Evolutionary conservation across 2,329 filamentous ascomycete genomes (phyloP).

Genomic region (Chaetomium sp.): DNA sequence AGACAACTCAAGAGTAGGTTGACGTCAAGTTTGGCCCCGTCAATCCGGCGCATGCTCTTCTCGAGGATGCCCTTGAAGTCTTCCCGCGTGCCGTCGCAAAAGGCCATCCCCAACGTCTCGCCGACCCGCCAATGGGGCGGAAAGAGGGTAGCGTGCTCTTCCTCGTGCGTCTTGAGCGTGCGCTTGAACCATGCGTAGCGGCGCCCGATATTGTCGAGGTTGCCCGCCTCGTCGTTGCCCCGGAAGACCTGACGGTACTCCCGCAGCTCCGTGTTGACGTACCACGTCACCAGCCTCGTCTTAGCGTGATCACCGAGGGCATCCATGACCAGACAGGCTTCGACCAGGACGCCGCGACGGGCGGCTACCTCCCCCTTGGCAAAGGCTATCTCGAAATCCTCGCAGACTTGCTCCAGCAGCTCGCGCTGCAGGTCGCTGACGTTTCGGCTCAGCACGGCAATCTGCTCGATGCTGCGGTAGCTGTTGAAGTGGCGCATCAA

Average conservation of each 20-base stretch:
- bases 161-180: constrained; percentile 93
- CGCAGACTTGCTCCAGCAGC: constrained; percentile 94
- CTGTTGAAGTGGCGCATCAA: constrained; percentile 98
- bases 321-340: constrained; percentile 93
- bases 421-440: constrained; percentile 93
- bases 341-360: constrained; percentile 71
- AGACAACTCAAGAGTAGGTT: constrained; percentile 85
- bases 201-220: constrained; percentile 91
- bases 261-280: constrained; percentile 93
- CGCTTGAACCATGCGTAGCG: constrained; percentile 96
- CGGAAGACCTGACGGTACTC: constrained; percentile 96
- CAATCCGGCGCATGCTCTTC: constrained; percentile 75
- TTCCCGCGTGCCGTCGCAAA: constrained; percentile 92
- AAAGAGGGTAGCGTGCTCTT: constrained; percentile 87
- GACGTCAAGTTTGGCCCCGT: constrained; percentile 82
- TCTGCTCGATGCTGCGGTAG: constrained; percentile 97
- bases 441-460: constrained; percentile 87
- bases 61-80: constrained; percentile 94
- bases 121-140: constrained; percentile 86
- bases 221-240: constrained; percentile 94
- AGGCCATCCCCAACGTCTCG: constrained; percentile 85
- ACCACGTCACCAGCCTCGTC: constrained; percentile 86
- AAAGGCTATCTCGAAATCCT: constrained; percentile 96
- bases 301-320: constrained; percentile 86
- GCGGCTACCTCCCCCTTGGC: constrained; percentile 79